These are phyloP conservation scores for Lophiostoma macrostomum DNA, from an alignment of 495 filamentous ascomycete genomes.

Conservation along the genomic window DNA sequence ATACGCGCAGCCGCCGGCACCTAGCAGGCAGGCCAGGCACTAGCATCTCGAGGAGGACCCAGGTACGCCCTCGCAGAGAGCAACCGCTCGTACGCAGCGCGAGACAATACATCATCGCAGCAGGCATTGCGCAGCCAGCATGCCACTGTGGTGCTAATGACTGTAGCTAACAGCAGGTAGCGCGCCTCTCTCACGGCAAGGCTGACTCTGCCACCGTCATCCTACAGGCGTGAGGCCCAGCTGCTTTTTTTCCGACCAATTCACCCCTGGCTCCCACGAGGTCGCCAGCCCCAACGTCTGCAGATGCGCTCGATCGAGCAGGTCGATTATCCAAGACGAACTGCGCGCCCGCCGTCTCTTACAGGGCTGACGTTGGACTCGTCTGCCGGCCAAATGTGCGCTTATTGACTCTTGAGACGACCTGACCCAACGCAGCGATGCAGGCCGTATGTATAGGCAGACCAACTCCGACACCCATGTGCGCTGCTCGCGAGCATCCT, in stretches of 20 bases:
- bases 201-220: slow-evolving; percentile 8
- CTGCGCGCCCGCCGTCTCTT: background rate
- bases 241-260: background rate
- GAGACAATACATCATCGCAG: slow-evolving; percentile 15
- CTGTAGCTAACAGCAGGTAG: no score
- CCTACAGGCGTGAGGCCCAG: background rate
- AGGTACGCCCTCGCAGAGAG: background rate
- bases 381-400: slow-evolving; percentile 3
- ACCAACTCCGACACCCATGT: no score
- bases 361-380: slow-evolving; percentile 30
- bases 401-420: no score
- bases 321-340: background rate
- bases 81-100: slow-evolving; percentile 20
- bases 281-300: slow-evolving; percentile 8
- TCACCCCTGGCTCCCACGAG: slow-evolving; percentile 20
- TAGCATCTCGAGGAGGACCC: no score
- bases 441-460: no score
- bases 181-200: slow-evolving; percentile 17
- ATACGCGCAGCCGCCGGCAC: background rate
- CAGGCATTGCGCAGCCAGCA: slow-evolving; percentile 17
- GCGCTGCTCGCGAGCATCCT: no score
- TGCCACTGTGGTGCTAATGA: no score
- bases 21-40: no score
- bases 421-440: no score
- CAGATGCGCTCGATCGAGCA: slow-evolving; percentile 1